Percentiles rank a stretch among this genome's conserved stretches.
phyloP scores from a whole-genome alignment of 805 yeast genomes.

The Ogataea degrootiae region DNA sequence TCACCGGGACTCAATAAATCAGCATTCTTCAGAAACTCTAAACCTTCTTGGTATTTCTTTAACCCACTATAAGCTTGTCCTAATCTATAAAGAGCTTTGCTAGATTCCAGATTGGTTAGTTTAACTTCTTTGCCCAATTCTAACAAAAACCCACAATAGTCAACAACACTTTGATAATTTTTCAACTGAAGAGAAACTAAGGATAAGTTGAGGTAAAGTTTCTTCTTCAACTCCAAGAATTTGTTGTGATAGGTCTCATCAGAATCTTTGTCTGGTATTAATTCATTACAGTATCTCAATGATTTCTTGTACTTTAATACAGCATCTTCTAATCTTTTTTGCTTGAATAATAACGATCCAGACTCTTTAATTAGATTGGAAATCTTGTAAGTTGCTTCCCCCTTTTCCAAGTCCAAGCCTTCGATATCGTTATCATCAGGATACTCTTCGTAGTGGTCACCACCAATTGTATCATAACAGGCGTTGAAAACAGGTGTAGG shows the following conservation, averaged over 20 bases:
- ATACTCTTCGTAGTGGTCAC: conserved; percentile 69
- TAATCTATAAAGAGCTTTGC: conserved; percentile 27
- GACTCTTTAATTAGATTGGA: conserved; percentile 57
- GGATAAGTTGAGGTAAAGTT: conserved; percentile 53
- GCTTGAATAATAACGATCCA: conserved; percentile 57
- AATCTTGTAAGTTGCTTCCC: conserved; percentile 45
- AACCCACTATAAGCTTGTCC: conserved; percentile 31
- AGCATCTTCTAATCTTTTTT: conserved; percentile 47
- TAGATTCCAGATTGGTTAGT: conserved; percentile 20
- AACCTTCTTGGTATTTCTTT: conserved; percentile 46
- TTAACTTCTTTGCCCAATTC: conserved; percentile 37
- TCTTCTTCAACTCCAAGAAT: conserved; percentile 48
- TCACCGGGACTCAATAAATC: conserved; percentile 42
- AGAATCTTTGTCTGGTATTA: conserved; percentile 62
- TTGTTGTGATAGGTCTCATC: conserved; percentile 48
- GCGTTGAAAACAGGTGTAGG: conserved; percentile 60
- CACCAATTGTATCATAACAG: conserved; percentile 55
- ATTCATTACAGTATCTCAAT: conserved; percentile 65
- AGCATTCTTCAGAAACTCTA: conserved; percentile 43
- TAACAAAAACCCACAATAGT: conserved; percentile 51
- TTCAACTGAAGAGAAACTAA: conserved; percentile 46
- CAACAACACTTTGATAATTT: conserved; percentile 44
- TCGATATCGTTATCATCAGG: conserved; percentile 72
- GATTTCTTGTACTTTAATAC: conserved; percentile 62
- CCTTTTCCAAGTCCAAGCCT: conserved; percentile 46